A percentile compares a stretch with the other conserved stretches of the same genome.
These are phyloP conservation scores for Pseudopithomyces chartarum DNA, from an alignment of 2,329 filamentous ascomycete species.

Conservation along the genomic window DNA sequence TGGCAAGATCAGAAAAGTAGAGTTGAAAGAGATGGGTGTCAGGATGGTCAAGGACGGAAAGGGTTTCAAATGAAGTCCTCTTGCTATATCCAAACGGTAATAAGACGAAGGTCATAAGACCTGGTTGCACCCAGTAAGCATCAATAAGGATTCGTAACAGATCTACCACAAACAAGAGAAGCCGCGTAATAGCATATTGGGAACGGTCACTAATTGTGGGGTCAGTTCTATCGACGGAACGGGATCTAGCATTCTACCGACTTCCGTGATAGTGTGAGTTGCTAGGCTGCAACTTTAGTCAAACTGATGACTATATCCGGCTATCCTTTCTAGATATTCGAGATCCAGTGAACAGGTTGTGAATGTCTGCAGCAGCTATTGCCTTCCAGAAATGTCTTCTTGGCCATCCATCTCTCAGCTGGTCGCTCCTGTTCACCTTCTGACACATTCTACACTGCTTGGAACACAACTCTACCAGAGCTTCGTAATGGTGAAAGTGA, in stretches of 20 bases:
- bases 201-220: too few relatives aligned
- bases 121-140: too few relatives aligned
- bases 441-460: constrained; percentile 48
- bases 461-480: constrained; percentile 48
- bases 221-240: not conserved
- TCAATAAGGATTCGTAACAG: too few relatives aligned
- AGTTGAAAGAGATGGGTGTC: constrained; percentile 70
- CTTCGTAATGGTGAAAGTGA: constrained; percentile 49
- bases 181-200: too few relatives aligned
- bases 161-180: too few relatives aligned
- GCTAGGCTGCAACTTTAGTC: constrained; percentile 2
- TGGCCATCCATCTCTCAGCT: constrained; percentile 1
- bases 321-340: not conserved
- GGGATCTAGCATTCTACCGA: not conserved
- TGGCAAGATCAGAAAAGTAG: constrained; percentile 97
- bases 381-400: constrained; percentile 4
- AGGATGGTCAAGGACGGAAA: constrained; percentile 28
- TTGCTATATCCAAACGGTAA: too few relatives aligned
- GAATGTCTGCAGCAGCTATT: not conserved
- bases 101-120: too few relatives aligned
- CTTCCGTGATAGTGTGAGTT: not conserved
- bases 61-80: constrained; percentile 14
- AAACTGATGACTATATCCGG: not conserved
- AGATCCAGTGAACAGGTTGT: too few relatives aligned
- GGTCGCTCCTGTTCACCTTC: constrained; percentile 42